These are phyloP conservation scores for Canavalia gladiata DNA, from an alignment of 306 rosid species.

Conservation along the genomic window DNA sequence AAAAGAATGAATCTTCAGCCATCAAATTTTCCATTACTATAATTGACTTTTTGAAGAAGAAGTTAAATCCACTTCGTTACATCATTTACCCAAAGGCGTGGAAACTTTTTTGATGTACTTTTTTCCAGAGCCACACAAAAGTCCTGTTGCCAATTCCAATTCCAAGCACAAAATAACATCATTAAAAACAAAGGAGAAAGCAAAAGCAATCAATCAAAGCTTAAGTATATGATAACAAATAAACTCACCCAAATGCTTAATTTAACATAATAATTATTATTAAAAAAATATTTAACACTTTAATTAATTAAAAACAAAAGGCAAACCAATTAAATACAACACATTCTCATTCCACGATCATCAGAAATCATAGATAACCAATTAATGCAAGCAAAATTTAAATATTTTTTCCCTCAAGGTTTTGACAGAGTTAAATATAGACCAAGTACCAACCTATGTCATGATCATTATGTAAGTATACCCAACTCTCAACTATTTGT, in stretches of 20 bases:
- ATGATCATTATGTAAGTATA: too few species aligned
- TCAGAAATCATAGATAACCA: slow-evolving; percentile 4
- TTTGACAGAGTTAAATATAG: too few species aligned
- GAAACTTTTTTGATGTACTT: slow-evolving; percentile 30
- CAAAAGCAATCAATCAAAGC: slow-evolving; percentile 15
- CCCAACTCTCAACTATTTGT: too few species aligned
- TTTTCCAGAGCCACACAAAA: slow-evolving; percentile 39
- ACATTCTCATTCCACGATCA: slow-evolving; percentile 22
- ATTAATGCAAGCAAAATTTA: slow-evolving; percentile 22
- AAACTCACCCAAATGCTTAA: not conserved
- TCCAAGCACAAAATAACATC: slow-evolving; percentile 13
- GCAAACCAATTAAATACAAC: slow-evolving; percentile 37
- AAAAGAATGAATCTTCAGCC: slow-evolving; percentile 27
- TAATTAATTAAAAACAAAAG: slow-evolving; percentile 7
- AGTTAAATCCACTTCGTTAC: slow-evolving; percentile 13
- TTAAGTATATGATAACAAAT: not conserved
- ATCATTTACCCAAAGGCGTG: slow-evolving; percentile 24
- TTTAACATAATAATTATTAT: not conserved
- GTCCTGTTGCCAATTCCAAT: slow-evolving; percentile 7
- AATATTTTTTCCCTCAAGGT: not conserved
- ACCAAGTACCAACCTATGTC: too few species aligned
- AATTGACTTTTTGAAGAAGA: slow-evolving; percentile 32
- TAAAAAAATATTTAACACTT: not conserved
- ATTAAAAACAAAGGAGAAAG: not conserved
- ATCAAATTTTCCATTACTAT: slow-evolving; percentile 25